A percentile compares a stretch with the other conserved stretches of the same genome.
Evolutionary conservation across 2,329 filamentous ascomycete species (phyloP).

Genomic region (Alternaria postmessia): DNA sequence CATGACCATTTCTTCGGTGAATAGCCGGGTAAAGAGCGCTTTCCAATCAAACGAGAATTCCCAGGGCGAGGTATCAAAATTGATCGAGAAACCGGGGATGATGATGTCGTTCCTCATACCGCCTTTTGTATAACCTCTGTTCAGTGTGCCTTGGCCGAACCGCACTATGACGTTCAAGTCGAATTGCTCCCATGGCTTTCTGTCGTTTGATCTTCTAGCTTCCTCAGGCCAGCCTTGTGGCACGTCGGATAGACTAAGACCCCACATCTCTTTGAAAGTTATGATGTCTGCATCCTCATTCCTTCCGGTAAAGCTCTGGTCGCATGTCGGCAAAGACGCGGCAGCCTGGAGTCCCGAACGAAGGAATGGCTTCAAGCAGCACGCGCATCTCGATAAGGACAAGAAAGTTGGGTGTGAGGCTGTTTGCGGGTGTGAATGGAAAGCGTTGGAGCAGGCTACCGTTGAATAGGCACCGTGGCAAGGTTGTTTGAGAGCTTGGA

Average conservation of each 20-base stretch:
- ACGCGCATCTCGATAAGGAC: too few species aligned
- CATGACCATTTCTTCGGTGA: conserved; percentile 10
- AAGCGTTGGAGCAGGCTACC: too few species aligned
- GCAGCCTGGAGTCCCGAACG: too few species aligned
- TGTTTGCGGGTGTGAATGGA: too few species aligned
- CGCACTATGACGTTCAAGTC: background rate
- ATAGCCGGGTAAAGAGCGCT: conserved; percentile 2
- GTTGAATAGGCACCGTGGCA: too few species aligned
- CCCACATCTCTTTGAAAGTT: background rate
- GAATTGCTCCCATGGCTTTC: background rate
- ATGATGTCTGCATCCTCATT: background rate
- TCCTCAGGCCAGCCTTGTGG: background rate
- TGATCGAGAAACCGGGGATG: background rate
- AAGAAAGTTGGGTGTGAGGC: too few species aligned
- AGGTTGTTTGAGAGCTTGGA: background rate
- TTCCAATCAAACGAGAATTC: conserved; percentile 13
- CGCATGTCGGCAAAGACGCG: too few species aligned
- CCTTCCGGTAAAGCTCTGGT: background rate
- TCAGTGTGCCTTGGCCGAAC: background rate
- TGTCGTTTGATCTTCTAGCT: background rate
- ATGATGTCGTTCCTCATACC: conserved; percentile 8
- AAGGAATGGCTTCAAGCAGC: too few species aligned
- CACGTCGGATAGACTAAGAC: background rate
- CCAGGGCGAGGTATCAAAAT: background rate
- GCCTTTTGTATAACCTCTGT: conserved; percentile 5